Base-by-base conservation (phyloP, 2,329 filamentous ascomycete genomes). In the Aspergillus sp. region DNA sequence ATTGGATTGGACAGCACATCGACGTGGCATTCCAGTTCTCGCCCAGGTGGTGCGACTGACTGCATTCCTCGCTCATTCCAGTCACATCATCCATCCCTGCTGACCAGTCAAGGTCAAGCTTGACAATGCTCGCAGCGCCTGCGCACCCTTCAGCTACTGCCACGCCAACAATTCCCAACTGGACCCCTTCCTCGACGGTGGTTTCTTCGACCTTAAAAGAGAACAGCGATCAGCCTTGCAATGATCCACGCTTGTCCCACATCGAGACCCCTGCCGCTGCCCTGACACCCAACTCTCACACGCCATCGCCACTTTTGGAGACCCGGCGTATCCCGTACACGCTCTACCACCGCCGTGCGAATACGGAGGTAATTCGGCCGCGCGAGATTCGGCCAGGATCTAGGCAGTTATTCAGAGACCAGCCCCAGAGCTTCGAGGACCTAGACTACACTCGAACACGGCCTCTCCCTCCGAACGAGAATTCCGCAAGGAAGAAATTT, bases 11-110 rank as follows among this genome's bases (percentile, higher is more conserved):
- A 65, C 61, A 52, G 50, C 58, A 57, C 54, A 69, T 68, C 65
- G 69, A 74, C 71, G 71, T 73, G 73, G 71, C 72, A 74, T 72
- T 74, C 63, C 64, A 69, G 66, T 60, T 62, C 61, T 67, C 56
- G 66, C 60, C 65, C 66, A 68, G 64, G 66, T 66, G 62, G 63
- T 64, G 60, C 57, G 62, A 66, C 51, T 60, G 57, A 57, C 54
- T 46, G 60, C 61, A 68, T 66, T 57, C 64, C 59, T 64, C 49
- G 53, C 48, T 60, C 66, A 69, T 70, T 69, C 65, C 63, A 61
- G 56, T 31, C 62, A 46, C 54, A 59, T 65, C 65, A 64, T 60
- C 62, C 63, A 61, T 58, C 64, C 57, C 60, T 48, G 41, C 59
- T 47, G 43, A 34, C 64, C 62, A 65, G 63, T 67, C 61, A 66